Conservation (phyloP, 192 early-diverging fungal species). For the Pecoramyces ruminantium region DNA sequence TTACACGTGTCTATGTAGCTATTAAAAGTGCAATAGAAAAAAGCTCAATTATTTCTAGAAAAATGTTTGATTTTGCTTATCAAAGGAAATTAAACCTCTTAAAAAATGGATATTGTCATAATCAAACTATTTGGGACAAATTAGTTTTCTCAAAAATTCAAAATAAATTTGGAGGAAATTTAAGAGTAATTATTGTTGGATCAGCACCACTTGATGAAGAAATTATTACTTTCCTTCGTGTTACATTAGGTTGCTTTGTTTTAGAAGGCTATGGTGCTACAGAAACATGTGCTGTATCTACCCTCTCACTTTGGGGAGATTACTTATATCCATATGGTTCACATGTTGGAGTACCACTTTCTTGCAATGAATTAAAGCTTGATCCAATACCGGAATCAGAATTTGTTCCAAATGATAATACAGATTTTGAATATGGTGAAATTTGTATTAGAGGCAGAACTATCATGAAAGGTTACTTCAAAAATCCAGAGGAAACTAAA, state of each 20-base stretch:
- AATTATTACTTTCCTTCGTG: neutral
- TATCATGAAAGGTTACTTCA: neutral
- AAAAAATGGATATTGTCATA: neutral
- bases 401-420: neutral
- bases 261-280: neutral
- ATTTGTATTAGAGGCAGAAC: neutral
- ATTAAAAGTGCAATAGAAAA: neutral
- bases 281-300: neutral
- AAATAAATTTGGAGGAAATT: neutral
- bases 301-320: neutral
- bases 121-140: neutral
- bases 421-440: neutral
- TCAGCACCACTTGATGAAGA: neutral
- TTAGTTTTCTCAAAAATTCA: neutral
- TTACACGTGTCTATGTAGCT: neutral
- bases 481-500: neutral
- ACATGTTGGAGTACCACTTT: neutral
- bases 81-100: neutral
- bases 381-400: neutral
- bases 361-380: neutral
- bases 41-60: neutral
- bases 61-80: neutral
- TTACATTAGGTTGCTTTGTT: neutral
- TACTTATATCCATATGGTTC: neutral
- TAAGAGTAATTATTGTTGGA: neutral